Evolutionary conservation across 208 protist genomes (phyloP).

Genomic region (Acanthamoeba rhysodes): DNA sequence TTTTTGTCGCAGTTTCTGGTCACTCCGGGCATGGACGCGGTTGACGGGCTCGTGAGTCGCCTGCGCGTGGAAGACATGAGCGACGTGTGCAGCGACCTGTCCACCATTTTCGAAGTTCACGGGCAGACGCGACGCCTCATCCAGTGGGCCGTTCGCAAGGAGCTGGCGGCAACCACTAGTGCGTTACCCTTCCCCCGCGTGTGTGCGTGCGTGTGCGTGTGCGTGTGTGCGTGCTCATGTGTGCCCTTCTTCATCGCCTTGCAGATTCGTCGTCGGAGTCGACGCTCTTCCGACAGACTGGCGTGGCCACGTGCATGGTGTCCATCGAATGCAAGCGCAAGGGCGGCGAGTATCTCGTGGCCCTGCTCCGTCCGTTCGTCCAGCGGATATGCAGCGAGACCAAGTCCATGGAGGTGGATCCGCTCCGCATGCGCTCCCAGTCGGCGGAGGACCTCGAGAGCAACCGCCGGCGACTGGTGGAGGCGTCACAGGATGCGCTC

Average conservation of each 20-base stretch:
- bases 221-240: too few relatives aligned
- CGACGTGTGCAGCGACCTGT: slow-evolving; percentile 37
- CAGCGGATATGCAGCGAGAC: slow-evolving; percentile 31
- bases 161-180: not conserved
- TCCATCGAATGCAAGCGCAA: slow-evolving; percentile 58
- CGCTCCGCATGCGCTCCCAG: slow-evolving; percentile 17
- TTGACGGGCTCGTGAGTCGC: slow-evolving; percentile 2
- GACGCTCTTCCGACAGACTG: slow-evolving; percentile 48
- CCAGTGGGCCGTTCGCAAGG: slow-evolving; percentile 51
- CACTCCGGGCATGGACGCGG: not conserved
- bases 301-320: slow-evolving; percentile 50
- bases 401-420: slow-evolving; percentile 69
- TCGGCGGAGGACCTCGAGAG: slow-evolving; percentile 33
- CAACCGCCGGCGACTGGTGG: slow-evolving; percentile 13
- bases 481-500: slow-evolving; percentile 70
- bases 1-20: slow-evolving; percentile 7
- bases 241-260: not conserved
- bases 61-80: slow-evolving; percentile 39
- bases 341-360: slow-evolving; percentile 43
- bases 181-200: not conserved
- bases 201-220: too few relatives aligned
- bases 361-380: slow-evolving; percentile 22
- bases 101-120: slow-evolving; percentile 41
- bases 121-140: slow-evolving; percentile 27
- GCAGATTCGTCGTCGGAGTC: not conserved